These are phyloP conservation scores for Phascolomyces articulosus DNA, from an alignment of 371 early-diverging fungal species.

Conservation along the genomic window DNA sequence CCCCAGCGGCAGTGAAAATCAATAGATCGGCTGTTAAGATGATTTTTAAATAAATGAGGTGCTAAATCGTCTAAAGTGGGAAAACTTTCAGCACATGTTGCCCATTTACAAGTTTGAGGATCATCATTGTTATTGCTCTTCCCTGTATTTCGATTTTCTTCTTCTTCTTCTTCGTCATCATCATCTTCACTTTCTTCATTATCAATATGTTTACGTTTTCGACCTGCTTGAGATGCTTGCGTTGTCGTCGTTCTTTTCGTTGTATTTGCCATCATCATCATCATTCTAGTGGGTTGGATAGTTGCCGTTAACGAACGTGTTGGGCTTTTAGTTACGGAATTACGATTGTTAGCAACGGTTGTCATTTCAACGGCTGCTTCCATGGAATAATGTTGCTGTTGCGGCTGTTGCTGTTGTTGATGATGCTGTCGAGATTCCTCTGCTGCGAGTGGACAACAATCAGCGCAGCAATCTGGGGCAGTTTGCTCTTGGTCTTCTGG, in stretches of 20 bases:
- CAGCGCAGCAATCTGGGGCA: not conserved
- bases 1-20: conserved; percentile 78
- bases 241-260: not conserved
- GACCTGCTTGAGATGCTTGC: not conserved
- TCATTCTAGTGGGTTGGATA: no score
- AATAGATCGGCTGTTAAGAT: conserved; percentile 57
- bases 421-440: not conserved
- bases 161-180: not conserved
- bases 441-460: conserved; percentile 4
- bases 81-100: conserved; percentile 80
- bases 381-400: not conserved
- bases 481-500: not conserved
- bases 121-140: conserved; percentile 1
- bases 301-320: not conserved
- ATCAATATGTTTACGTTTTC: conserved; percentile 8
- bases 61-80: conserved; percentile 73
- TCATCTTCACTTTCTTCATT: not conserved
- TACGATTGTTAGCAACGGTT: not conserved
- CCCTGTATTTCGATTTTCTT: not conserved
- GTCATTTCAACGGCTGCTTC: conserved; percentile 2
- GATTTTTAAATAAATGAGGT: conserved; percentile 80
- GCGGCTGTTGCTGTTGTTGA: not conserved
- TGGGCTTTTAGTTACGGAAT: not conserved
- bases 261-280: no score
- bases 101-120: conserved; percentile 71